Evolutionary conservation across 2,329 filamentous ascomycete genomes (phyloP).

Genomic region (Colletotrichum eleusines): DNA sequence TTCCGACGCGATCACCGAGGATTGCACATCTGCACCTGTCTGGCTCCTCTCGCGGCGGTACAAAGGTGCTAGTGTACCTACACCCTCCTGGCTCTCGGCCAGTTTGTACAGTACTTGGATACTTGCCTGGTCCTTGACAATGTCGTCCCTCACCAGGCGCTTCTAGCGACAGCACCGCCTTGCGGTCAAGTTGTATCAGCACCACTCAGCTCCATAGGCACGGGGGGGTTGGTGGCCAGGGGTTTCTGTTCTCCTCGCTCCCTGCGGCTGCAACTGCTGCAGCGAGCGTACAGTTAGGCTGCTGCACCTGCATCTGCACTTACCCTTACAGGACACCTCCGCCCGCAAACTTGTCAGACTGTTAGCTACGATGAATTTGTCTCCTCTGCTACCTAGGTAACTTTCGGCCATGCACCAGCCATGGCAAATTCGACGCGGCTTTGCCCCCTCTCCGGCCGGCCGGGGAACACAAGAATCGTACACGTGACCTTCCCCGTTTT

Average conservation of each 20-base stretch:
- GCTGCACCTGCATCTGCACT: conserved; percentile 21
- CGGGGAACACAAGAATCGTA: background rate
- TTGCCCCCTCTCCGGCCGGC: background rate
- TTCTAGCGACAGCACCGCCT: conserved; percentile 6
- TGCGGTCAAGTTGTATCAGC: background rate
- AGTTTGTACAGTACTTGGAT: background rate
- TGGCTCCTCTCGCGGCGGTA: background rate
- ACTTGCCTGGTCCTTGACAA: background rate
- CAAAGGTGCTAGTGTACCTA: too few species aligned
- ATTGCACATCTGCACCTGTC: background rate
- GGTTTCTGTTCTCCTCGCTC: conserved; percentile 9
- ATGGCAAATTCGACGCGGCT: background rate
- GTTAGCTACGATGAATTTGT: background rate
- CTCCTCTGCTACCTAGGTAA: background rate
- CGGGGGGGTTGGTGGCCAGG: background rate
- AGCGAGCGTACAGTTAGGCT: conserved; percentile 13
- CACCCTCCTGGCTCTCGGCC: background rate
- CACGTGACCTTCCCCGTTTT: conserved; percentile 10
- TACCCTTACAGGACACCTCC: conserved; percentile 6
- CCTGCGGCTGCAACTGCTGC: conserved; percentile 28
- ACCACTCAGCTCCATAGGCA: background rate
- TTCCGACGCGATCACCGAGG: conserved; percentile 13
- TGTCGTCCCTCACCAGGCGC: conserved; percentile 8
- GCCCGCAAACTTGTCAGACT: conserved; percentile 7
- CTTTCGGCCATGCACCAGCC: background rate